phyloP scores from a whole-genome alignment of 2,329 filamentous ascomycete species.

The Pyrenochaeta sp. region DNA sequence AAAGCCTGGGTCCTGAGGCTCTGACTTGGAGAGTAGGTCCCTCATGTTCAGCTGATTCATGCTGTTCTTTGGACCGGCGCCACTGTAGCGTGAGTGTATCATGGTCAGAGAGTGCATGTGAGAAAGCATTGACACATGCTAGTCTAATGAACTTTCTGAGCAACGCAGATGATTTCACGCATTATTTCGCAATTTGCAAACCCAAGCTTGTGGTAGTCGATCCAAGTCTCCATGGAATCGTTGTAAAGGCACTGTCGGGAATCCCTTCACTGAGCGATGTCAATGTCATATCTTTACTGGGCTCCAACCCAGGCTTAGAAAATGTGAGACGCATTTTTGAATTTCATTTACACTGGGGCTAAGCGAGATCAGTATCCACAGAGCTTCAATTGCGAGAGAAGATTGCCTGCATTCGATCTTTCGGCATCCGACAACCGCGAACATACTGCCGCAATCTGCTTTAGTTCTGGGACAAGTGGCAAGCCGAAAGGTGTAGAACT shows the following conservation, averaged over 20 bases:
- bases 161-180: constrained; percentile 20
- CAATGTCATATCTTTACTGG: neutral
- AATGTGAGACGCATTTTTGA: neutral
- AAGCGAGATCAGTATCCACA: neutral
- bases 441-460: constrained; percentile 25
- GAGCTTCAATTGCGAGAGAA: constrained; percentile 6
- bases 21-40: constrained; percentile 14
- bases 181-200: constrained; percentile 23
- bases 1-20: neutral
- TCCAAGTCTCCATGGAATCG: constrained; percentile 16
- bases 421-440: constrained; percentile 18
- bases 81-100: constrained; percentile 17
- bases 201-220: constrained; percentile 20
- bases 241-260: constrained; percentile 9
- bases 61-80: constrained; percentile 28
- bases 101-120: neutral
- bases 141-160: constrained; percentile 26
- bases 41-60: constrained; percentile 26
- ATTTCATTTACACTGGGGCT: neutral
- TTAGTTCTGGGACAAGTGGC: constrained; percentile 35
- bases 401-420: constrained; percentile 26
- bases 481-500: constrained; percentile 32
- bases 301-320: neutral
- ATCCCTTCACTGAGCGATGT: neutral
- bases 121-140: neutral